These are phyloP conservation scores for Acanthamoeba culbertsoni DNA, from an alignment of 208 protist species.

Conservation along the genomic window DNA sequence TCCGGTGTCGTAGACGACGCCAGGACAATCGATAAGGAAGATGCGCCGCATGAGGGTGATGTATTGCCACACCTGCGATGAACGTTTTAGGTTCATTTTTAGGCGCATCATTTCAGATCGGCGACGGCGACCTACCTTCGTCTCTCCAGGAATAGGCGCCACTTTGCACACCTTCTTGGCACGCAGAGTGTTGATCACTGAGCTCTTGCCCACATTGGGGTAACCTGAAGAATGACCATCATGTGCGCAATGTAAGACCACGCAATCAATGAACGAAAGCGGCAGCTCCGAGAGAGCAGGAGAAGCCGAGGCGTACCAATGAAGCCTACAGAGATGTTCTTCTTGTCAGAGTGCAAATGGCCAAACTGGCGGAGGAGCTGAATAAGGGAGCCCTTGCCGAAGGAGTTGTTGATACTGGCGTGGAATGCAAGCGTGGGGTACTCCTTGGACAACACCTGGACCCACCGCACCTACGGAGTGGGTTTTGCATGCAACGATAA, in stretches of 20 bases:
- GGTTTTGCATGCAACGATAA: too few species aligned
- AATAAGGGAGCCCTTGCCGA: conserved; percentile 99
- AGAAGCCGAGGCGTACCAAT: conserved; percentile 83
- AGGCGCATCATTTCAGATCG: not conserved
- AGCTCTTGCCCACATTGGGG: conserved; percentile 99
- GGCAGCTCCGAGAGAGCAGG: not conserved
- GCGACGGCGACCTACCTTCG: conserved; percentile 87
- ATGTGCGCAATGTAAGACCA: not conserved
- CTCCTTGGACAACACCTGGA: conserved; percentile 96
- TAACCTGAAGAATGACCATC: not conserved
- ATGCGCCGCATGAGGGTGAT: conserved; percentile 97
- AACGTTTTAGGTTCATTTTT: too few species aligned
- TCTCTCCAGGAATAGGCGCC: conserved; percentile 99
- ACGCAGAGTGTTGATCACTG: conserved; percentile 99
- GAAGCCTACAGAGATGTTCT: conserved; percentile 92
- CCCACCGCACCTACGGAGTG: conserved; percentile 91
- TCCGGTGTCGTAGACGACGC: conserved; percentile 94
- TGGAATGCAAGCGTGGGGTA: conserved; percentile 99
- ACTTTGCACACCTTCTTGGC: conserved; percentile 98
- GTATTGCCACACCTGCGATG: conserved; percentile 97
- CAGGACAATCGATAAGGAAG: conserved; percentile 99
- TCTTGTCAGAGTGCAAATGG: conserved; percentile 87
- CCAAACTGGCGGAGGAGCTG: conserved; percentile 95
- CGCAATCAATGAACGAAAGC: not conserved
- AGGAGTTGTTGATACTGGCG: conserved; percentile 98